Conservation (phyloP, 2,329 filamentous ascomycete genomes). For the Trichoderma guizhouense region DNA sequence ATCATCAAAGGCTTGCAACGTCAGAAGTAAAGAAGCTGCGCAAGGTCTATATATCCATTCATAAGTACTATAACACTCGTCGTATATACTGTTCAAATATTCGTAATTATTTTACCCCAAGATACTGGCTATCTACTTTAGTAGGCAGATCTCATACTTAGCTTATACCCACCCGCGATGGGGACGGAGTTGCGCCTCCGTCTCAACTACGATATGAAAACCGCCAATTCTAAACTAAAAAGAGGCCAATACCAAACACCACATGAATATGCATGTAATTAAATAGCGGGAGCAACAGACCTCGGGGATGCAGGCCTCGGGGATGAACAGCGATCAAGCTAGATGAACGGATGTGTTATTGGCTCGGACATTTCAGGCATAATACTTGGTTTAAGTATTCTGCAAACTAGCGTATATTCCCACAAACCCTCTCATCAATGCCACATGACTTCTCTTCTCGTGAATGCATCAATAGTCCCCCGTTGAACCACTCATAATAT, state of each 20-base stretch:
- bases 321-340: not conserved
- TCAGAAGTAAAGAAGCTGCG: not conserved
- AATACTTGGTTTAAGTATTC: conserved; percentile 2
- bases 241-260: not conserved
- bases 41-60: not conserved
- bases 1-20: not conserved
- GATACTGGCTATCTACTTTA: not conserved
- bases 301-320: not conserved
- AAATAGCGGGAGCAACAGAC: not conserved
- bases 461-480: not conserved
- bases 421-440: not conserved
- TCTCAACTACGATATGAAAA: not conserved
- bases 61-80: not conserved
- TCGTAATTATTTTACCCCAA: not conserved
- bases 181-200: conserved; percentile 22
- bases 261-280: not conserved
- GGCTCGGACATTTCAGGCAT: not conserved
- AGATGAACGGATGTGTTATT: not conserved
- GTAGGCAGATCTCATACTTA: not conserved
- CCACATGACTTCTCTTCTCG: not conserved
- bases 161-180: not conserved
- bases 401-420: not conserved
- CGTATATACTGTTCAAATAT: not conserved
- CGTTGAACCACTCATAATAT: not conserved
- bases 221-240: not conserved